Percentiles rank a stretch among this genome's conserved stretches.
These are phyloP conservation scores for Leccinellum albellum DNA, from an alignment of 768 basidiomycete species.

Conservation along the genomic window DNA sequence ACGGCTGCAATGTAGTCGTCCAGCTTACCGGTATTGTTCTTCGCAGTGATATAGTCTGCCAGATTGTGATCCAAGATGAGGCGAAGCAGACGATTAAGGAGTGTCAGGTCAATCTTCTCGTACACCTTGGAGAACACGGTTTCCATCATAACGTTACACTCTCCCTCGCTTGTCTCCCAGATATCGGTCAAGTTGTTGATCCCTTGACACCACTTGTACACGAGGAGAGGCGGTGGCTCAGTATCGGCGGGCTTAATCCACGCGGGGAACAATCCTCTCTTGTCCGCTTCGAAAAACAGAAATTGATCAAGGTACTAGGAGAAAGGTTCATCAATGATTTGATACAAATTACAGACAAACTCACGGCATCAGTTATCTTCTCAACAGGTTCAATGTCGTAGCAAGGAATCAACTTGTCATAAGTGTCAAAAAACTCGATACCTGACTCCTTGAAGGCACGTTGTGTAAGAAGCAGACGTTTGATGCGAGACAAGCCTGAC, in stretches of 20 bases:
- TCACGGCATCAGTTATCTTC: constrained; percentile 96
- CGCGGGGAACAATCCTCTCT: constrained; percentile 94
- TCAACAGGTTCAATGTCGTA: constrained; percentile 99
- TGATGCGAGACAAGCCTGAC: constrained; percentile 88
- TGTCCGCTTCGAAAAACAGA: constrained; percentile 98
- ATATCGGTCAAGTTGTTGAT: constrained; percentile 98
- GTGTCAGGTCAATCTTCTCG: constrained; percentile 96
- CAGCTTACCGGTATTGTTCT: constrained; percentile 82
- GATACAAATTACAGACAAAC: constrained; percentile 24
- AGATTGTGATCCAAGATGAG: constrained; percentile 98
- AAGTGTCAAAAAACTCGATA: constrained; percentile 95
- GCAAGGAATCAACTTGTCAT: constrained; percentile 97
- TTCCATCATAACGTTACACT: constrained; percentile 99
- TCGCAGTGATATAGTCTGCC: constrained; percentile 98
- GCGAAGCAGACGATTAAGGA: constrained; percentile 92
- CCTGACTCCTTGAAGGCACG: constrained; percentile 98
- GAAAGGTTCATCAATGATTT: constrained; percentile 10
- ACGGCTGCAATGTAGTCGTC: not conserved
- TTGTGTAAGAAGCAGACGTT: constrained; percentile 93
- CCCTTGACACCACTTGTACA: constrained; percentile 99
- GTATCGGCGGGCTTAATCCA: constrained; percentile 99
- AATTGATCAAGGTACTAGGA: constrained; percentile 91
- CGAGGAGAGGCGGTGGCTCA: constrained; percentile 92
- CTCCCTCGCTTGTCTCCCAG: constrained; percentile 98
- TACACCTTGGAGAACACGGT: constrained; percentile 97